These are phyloP conservation scores for Fusarium austroafricanum DNA, from an alignment of 2,329 filamentous ascomycete genomes.

Conservation along the genomic window DNA sequence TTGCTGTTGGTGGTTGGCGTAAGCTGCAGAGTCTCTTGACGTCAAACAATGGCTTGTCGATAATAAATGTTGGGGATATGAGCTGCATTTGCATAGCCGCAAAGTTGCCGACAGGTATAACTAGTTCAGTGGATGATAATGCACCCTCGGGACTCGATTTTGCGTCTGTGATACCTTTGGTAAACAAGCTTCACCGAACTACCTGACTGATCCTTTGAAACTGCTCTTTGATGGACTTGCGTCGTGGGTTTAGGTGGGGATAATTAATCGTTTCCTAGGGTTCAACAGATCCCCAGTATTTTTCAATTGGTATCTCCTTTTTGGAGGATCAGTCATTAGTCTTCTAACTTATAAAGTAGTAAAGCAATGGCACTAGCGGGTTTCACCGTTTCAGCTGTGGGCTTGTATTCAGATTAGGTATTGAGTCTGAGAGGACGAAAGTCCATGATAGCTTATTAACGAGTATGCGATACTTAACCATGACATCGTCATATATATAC, in stretches of 20 bases:
- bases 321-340: conserved; percentile 5
- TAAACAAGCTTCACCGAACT: conserved; percentile 7
- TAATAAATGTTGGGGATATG: conserved; percentile 41
- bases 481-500: not conserved
- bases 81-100: conserved; percentile 22
- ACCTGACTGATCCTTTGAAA: conserved; percentile 6
- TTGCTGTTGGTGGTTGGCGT: conserved; percentile 31
- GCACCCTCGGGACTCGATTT: conserved; percentile 7
- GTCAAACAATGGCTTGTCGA: conserved; percentile 25
- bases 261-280: conserved; percentile 22
- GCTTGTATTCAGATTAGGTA: not conserved
- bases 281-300: conserved; percentile 33
- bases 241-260: conserved; percentile 30
- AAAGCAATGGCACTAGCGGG: conserved; percentile 10
- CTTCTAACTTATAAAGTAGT: not conserved
- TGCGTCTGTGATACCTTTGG: conserved; percentile 3
- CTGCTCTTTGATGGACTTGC: conserved; percentile 13
- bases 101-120: conserved; percentile 4
- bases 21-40: conserved; percentile 30
- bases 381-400: conserved; percentile 30
- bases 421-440: not conserved
- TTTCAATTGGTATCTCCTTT: conserved; percentile 37
- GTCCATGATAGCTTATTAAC: not conserved
- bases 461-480: conserved; percentile 1
- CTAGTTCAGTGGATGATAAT: conserved; percentile 12